Conservation (phyloP, 2,329 filamentous ascomycete genomes). For the Stagonosporopsis chrysanthemi region DNA sequence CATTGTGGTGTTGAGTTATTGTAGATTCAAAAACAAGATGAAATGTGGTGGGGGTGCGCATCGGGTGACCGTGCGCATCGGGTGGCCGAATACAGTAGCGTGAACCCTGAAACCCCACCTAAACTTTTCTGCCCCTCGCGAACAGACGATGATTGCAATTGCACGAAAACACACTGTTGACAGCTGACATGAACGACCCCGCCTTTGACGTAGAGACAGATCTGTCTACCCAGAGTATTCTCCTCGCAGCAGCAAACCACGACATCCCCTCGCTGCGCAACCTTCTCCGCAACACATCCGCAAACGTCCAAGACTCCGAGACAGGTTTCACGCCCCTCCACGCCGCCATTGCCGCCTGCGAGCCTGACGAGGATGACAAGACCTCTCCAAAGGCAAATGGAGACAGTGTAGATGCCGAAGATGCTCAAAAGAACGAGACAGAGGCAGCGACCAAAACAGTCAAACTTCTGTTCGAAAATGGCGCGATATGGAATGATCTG, state of each 20-base stretch:
- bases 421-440: constrained; percentile 46
- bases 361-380: constrained; percentile 52
- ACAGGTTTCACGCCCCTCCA: constrained; percentile 90
- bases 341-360: constrained; percentile 76
- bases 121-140: constrained; percentile 17
- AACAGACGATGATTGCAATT: too few species aligned
- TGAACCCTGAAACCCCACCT: constrained; percentile 17
- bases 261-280: constrained; percentile 72
- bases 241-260: constrained; percentile 72
- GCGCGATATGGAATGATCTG: constrained; percentile 97
- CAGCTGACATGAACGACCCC: constrained; percentile 39
- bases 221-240: constrained; percentile 64
- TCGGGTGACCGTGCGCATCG: too few species aligned
- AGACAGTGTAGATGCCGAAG: constrained; percentile 33
- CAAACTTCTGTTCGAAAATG: constrained; percentile 79
- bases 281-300: constrained; percentile 70
- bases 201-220: constrained; percentile 51
- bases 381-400: constrained; percentile 40
- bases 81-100: too few species aligned
- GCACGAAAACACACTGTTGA: background rate
- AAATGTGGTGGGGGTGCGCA: too few species aligned
- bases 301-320: constrained; percentile 79
- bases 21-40: too few species aligned
- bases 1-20: too few species aligned
- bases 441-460: constrained; percentile 71